Evolutionary conservation across 306 rosid species (phyloP).

Genomic region (Sicyos baderoa): DNA sequence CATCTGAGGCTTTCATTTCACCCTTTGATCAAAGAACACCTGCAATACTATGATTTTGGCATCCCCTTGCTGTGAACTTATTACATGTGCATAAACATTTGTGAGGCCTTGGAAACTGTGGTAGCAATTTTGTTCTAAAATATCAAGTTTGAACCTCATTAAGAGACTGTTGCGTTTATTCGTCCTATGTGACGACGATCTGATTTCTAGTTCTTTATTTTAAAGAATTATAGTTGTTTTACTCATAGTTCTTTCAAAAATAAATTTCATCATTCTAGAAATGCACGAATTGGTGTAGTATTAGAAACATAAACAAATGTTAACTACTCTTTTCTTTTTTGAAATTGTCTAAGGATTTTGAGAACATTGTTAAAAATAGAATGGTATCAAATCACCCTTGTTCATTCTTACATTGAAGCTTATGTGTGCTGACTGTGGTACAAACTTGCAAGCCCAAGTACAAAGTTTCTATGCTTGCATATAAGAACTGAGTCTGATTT

Average conservation of each 20-base stretch:
- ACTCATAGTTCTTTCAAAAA: background rate
- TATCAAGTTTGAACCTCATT: too few relatives aligned
- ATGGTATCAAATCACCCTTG: background rate
- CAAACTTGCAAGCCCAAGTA: background rate
- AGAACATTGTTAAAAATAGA: background rate
- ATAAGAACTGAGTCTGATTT: background rate
- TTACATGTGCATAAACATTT: background rate
- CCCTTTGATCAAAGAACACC: background rate
- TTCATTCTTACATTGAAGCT: background rate
- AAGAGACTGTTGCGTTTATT: background rate
- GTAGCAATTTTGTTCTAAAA: background rate
- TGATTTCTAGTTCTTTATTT: background rate
- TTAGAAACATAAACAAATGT: background rate
- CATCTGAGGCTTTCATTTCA: background rate
- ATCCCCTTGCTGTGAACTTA: background rate
- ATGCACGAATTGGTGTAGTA: background rate
- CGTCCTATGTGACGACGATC: background rate
- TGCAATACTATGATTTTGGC: background rate
- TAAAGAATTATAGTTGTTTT: background rate
- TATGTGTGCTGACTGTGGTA: background rate
- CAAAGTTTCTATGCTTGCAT: background rate
- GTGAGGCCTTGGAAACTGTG: background rate
- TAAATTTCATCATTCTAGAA: background rate
- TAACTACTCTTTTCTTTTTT: background rate
- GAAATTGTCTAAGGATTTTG: background rate